Percentiles rank a stretch among this genome's conserved stretches.
These are phyloP conservation scores for Claviceps spartinae DNA, from an alignment of 2,329 filamentous ascomycete genomes.

Conservation along the genomic window DNA sequence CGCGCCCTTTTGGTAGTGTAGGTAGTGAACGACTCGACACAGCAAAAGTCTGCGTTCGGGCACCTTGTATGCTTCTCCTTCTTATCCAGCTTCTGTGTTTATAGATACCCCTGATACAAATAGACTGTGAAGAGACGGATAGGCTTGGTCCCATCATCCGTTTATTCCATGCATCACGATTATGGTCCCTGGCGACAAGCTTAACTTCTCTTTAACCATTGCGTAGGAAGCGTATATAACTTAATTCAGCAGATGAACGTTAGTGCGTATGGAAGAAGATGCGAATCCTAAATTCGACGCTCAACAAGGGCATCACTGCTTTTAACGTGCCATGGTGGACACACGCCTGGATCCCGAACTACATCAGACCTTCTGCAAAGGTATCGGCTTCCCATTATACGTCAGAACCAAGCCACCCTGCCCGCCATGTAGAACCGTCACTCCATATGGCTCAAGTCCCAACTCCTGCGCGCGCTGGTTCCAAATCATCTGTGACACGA, in stretches of 20 bases:
- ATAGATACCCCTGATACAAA: neutral
- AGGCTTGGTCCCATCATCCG: neutral
- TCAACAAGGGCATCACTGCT: neutral
- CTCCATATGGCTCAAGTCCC: constrained; percentile 47
- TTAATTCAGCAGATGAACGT: neutral
- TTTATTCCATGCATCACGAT: neutral
- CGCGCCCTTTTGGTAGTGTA: neutral
- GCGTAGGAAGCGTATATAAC: neutral
- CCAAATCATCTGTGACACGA: constrained; percentile 57
- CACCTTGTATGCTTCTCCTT: neutral
- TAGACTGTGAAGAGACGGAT: neutral
- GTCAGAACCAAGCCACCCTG: constrained; percentile 31
- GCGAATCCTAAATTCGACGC: neutral
- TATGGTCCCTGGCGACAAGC: neutral
- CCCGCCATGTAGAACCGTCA: constrained; percentile 30
- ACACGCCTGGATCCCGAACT: neutral
- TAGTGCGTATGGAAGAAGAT: neutral
- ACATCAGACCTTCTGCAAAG: neutral
- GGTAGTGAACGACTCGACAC: neutral
- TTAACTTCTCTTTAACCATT: neutral
- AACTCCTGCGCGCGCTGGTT: constrained; percentile 49
- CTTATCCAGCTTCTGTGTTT: neutral
- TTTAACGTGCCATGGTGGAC: neutral
- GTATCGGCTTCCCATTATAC: constrained; percentile 31
- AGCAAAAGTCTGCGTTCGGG: neutral